Base-by-base conservation (phyloP, 2,329 filamentous ascomycete species). In the Aspergillus japonicus region DNA sequence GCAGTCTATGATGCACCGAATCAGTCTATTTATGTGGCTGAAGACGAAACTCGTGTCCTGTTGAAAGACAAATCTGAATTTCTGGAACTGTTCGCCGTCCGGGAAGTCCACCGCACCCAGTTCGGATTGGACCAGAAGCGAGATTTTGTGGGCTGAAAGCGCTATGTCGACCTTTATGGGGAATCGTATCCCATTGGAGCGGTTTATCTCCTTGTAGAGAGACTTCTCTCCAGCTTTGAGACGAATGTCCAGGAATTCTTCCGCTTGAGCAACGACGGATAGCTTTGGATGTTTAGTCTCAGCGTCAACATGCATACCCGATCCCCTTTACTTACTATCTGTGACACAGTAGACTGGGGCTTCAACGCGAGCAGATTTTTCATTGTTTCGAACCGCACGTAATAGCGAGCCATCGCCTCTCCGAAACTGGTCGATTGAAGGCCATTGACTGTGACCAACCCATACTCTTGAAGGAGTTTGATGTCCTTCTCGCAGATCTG, bases 401-500 rank as follows among this genome's bases (percentile, higher is more conserved):
- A 94, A 71, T 94, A 96, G 51, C 86, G 85, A 48, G 91, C 89
- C 91, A 96, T 96, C 4, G 89, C 88, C 58, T 89, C 82, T 1
- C 91, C 91, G 68, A 89, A 91, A 52, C 88, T 85, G 0, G 90
- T 94, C 49, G 85, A 86, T 26, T 76, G 80, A 51, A 94, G 81
- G 4, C 75, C 75, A 0, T 79, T 72, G 2, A 72, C 62, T 1
- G 79, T 80, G 12, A 92, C 79, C 6, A 95, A 78, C 0, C 82
- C 77, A 42, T 79, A 73, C 26, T 88, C 81, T 59, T 86, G 82
- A 1, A 96, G 79, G n/a, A 87, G 78, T 11, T 79, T 81, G 47
- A 95, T 84, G 59, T 90, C 86, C 54, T 85, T 85, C 65, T 84
- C 84, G 67, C 90, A 94, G 31, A 93, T 90, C 48, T 86, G 81